Base-by-base conservation (phyloP, 139 green algal genomes). In the Nannochloris sp. region DNA sequence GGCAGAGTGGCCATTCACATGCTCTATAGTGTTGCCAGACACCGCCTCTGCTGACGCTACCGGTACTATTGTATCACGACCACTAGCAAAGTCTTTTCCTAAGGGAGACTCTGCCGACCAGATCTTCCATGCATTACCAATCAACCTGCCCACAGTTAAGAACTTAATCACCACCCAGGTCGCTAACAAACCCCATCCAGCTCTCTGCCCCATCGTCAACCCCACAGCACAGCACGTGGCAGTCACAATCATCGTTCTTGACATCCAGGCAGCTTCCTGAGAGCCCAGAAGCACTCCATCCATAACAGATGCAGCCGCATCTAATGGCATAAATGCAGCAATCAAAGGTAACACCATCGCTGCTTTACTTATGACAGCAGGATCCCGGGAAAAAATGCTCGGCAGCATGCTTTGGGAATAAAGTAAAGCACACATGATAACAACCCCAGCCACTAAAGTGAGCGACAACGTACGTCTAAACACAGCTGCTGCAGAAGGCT, bases 201-300 rank as follows among this genome's bases (percentile, higher is more conserved):
- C 30, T 32, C 58, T 48, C 15, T 64, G 51, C 37, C 48, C 30
- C 4, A 32, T 48, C n/a, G 37, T 19, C 36, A 71, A 23, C 6
- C 47, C 71, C 4, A 29, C 23, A 9, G 23, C n/a, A 54, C 62
- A 72, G 19, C 8, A 15, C 2, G 56, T 24, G 2, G 36, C 30
- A 27, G 70, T 68, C 24, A 44, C 38, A 2, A 71, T 29, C 69
- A 76, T 76, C 3, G 54, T 71, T 27, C 48, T 37, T 19, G 9
- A 35, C 48, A 79, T 54, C 60, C 65, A 74, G 6, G 33, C 54
- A 2, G 66, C 54, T 54, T 79, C 33, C 42, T 71, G 61, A 29
- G n/a, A 37, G 15, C 66, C 72, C 36, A 79, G 60, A 48, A 79
- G 60, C 25, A 71, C 66, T 6, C 72, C 72, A 24, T 79, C 72